phyloP scores from a whole-genome alignment of 2,329 filamentous ascomycete species.

The Hypoxylon sp. region DNA sequence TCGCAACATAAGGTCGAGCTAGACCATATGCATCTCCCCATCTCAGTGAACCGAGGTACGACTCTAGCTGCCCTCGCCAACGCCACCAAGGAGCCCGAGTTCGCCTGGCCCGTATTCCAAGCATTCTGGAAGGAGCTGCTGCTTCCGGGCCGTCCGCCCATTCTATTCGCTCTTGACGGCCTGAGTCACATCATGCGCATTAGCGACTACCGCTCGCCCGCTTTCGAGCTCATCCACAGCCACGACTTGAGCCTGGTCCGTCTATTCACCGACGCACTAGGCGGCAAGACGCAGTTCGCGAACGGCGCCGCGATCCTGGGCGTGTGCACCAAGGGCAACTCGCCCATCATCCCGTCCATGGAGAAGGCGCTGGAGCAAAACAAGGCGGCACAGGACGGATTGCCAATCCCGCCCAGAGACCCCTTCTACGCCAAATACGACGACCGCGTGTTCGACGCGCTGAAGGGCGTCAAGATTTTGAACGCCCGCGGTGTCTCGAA shows the following conservation, averaged over 20 bases:
- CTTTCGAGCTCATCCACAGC: conserved; percentile 83
- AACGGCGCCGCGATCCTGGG: conserved; percentile 87
- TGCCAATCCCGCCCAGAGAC: conserved; percentile 60
- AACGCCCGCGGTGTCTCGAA: conserved; percentile 78
- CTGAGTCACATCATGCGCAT: conserved; percentile 85
- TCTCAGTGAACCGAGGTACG: conserved; percentile 70
- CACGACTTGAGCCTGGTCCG: conserved; percentile 85
- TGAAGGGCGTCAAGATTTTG: conserved; percentile 67
- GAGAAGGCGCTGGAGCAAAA: conserved; percentile 75
- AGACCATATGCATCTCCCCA: conserved; percentile 71
- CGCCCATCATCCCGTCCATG: conserved; percentile 74
- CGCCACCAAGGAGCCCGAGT: conserved; percentile 80
- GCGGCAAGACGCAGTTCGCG: conserved; percentile 68
- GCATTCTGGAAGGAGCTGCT: conserved; percentile 87
- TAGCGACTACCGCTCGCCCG: conserved; percentile 80
- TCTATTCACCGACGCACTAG: conserved; percentile 81
- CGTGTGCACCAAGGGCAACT: conserved; percentile 81
- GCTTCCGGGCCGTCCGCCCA: conserved; percentile 61
- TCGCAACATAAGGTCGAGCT: conserved; percentile 63
- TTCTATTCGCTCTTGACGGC: conserved; percentile 85
- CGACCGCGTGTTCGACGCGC: conserved; percentile 66
- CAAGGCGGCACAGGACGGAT: conserved; percentile 59
- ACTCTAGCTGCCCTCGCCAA: conserved; percentile 78
- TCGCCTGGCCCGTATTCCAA: conserved; percentile 84
- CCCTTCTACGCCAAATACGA: conserved; percentile 72